Evolutionary conservation across 805 yeast genomes (phyloP), one percentile per base, ranked within the genome.

Genomic region (Candida tallmaniae): DNA sequence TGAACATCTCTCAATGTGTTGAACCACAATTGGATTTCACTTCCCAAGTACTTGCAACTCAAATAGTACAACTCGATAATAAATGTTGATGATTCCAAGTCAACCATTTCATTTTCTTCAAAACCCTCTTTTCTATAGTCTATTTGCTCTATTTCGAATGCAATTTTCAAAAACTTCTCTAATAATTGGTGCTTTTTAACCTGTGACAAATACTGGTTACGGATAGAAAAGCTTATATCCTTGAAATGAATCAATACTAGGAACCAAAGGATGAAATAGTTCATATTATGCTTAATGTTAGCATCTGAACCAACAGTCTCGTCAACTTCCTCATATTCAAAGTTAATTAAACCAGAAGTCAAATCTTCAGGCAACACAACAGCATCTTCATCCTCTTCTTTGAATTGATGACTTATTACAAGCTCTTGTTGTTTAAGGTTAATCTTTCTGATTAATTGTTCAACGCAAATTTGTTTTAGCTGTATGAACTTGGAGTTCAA

Each of bases 181-280:
- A 83, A 56, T n/a, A 70, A 50, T 19, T 66, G 72, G 6, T 56
- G 50, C 3, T 36, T 42, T 18, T 73, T 74, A 36, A 87, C 51
- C 43, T 82, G 81, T 14, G 60, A 65, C 23, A 80, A 70, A 46
- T 82, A 83, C 27, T 68, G 63, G 29, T 74, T 69, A 37, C 88
- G 70, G 44, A 87, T 67, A 26, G 74, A 72, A 44, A 76, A 77
- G 1, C 93, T 76, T 5, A 83, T 71, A 38, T 78, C 76, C 33
- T 71, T 68, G 51, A 87, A 83, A 53, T 78, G 78, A 19, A 60
- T 62, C 42, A 83, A 67, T 0, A 83, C 54, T 35, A 85, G 60
- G 41, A 59, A 61, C 94, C 95, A 88, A 36, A 76, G 61, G 80
- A 84, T 80, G 22, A 82, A 45, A 49, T 73, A 82, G 49, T 20